A percentile compares a stretch with the other conserved stretches of the same genome.
phyloP scores from a whole-genome alignment of 805 yeast species.

The Sugiyamaella floridensis region DNA sequence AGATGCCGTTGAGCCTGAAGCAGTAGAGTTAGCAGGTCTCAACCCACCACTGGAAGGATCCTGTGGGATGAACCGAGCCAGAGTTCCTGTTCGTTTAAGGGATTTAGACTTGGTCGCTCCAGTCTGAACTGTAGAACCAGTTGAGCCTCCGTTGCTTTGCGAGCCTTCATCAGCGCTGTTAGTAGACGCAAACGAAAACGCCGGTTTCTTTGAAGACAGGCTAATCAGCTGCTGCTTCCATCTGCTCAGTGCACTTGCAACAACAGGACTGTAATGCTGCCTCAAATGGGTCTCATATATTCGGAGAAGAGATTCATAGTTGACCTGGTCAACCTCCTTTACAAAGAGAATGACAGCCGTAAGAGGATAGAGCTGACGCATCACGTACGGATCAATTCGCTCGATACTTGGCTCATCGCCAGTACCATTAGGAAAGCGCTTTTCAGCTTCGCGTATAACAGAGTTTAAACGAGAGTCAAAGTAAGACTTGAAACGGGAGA shows the following conservation, averaged over 20 bases:
- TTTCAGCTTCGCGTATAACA: constrained; percentile 17
- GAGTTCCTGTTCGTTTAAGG: constrained; percentile 21
- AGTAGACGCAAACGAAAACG: constrained; percentile 9
- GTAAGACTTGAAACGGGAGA: constrained; percentile 39
- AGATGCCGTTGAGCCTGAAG: constrained; percentile 1
- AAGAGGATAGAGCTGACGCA: constrained; percentile 30
- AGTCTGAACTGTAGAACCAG: background rate
- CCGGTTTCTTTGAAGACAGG: constrained; percentile 11
- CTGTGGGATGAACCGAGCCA: constrained; percentile 11
- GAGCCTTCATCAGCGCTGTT: background rate
- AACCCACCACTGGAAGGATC: background rate
- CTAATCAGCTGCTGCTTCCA: constrained; percentile 21
- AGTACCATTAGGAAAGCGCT: background rate
- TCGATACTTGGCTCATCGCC: constrained; percentile 12
- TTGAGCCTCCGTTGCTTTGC: background rate
- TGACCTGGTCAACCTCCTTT: constrained; percentile 46
- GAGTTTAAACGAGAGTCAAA: constrained; percentile 39
- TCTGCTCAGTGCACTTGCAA: constrained; percentile 27
- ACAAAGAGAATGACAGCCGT: constrained; percentile 50
- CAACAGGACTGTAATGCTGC: constrained; percentile 31
- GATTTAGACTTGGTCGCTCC: constrained; percentile 7
- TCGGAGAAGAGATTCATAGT: constrained; percentile 39
- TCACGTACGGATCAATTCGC: constrained; percentile 20
- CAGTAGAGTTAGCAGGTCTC: background rate
- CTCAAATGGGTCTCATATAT: constrained; percentile 36